Conservation (phyloP, 768 basidiomycete species). For the Trametes meyenii region DNA sequence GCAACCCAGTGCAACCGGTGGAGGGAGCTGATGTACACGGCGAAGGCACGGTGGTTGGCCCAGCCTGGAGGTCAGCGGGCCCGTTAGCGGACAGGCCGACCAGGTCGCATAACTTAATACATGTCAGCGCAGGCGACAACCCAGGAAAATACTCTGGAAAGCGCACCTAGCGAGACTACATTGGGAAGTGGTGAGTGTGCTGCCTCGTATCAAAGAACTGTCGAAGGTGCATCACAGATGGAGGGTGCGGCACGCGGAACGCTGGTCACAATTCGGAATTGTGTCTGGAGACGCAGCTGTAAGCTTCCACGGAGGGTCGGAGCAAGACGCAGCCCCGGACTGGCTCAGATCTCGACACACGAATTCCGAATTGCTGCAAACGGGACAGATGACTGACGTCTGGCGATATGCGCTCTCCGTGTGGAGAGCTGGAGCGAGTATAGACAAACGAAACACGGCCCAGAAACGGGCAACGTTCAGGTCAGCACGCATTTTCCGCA, state of each 20-base stretch:
- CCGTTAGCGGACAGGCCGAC: background rate
- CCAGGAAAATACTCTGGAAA: background rate
- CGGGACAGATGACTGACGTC: slow-evolving; percentile 12
- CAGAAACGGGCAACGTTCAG: slow-evolving; percentile 9
- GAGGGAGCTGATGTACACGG: background rate
- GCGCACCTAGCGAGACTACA: background rate
- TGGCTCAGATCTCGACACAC: slow-evolving; percentile 10
- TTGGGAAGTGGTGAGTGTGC: slow-evolving; percentile 1
- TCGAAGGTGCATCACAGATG: slow-evolving; percentile 21
- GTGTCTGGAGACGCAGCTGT: slow-evolving; percentile 23
- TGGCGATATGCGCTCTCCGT: slow-evolving; percentile 7
- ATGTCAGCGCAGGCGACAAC: background rate
- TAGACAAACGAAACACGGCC: slow-evolving; percentile 7
- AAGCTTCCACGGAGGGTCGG: slow-evolving; percentile 21
- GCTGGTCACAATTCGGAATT: slow-evolving; percentile 20
- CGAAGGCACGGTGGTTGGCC: background rate
- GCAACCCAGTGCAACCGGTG: no score
- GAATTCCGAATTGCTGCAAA: slow-evolving; percentile 22
- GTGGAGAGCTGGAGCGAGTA: background rate
- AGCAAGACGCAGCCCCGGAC: slow-evolving; percentile 15
- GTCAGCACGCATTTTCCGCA: background rate
- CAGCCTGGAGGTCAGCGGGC: background rate
- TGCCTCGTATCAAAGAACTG: slow-evolving; percentile 20
- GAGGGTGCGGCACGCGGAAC: slow-evolving; percentile 19
- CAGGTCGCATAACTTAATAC: background rate